Evolutionary conservation across 441 rosid genomes (phyloP).

Genomic region (Flueggea neowawraea): DNA sequence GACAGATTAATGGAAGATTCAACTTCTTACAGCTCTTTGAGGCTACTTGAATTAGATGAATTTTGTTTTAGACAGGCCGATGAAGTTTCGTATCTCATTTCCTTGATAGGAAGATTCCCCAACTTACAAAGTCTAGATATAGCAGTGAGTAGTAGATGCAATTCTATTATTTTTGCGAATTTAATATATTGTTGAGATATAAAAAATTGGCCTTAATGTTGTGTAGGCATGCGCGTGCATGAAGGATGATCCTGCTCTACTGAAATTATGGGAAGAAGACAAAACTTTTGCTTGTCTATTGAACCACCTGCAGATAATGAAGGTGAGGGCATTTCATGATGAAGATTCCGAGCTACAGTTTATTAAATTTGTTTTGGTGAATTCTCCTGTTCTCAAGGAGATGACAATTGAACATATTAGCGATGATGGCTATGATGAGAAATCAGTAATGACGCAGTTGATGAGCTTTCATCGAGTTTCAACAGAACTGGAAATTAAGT

Average conservation of each 20-base stretch:
- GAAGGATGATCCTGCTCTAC: neutral
- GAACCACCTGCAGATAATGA: constrained; percentile 10
- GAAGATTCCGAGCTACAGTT: constrained; percentile 12
- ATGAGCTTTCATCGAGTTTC: neutral
- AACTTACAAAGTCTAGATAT: constrained; percentile 11
- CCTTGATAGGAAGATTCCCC: constrained; percentile 8
- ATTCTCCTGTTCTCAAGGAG: constrained; percentile 7
- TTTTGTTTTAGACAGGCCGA: constrained; percentile 15
- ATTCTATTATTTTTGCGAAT: neutral
- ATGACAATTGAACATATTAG: constrained; percentile 6
- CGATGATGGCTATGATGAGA: constrained; percentile 1
- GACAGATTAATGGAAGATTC: constrained; percentile 9
- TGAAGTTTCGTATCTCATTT: constrained; percentile 9
- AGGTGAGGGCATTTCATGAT: constrained; percentile 12
- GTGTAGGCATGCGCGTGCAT: constrained; percentile 11
- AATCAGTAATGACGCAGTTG: neutral
- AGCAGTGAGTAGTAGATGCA: constrained; percentile 5
- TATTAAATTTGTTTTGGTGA: constrained; percentile 9
- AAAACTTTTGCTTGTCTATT: neutral
- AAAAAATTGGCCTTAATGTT: neutral
- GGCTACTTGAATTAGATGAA: constrained; percentile 4
- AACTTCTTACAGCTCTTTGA: constrained; percentile 7
- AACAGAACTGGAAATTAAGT: neutral
- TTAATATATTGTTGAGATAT: too few species aligned
- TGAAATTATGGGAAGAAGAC: constrained; percentile 19